Evolutionary conservation across 2,329 filamentous ascomycete species (phyloP), one percentile per base, ranked within the genome.

Genomic region (Dothiorella sarmentorum): DNA sequence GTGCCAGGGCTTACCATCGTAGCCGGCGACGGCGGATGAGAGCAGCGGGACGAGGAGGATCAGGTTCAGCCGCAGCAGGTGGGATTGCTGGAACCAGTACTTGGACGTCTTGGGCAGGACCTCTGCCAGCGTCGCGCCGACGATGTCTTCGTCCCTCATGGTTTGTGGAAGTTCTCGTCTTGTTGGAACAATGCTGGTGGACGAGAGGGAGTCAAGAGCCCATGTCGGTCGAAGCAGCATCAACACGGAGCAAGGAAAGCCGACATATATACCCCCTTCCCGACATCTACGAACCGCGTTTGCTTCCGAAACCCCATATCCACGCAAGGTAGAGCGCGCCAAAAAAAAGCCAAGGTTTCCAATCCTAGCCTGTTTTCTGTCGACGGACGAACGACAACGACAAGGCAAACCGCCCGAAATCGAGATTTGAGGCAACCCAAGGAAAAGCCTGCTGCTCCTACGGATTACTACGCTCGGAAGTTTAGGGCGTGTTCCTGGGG

Each of bases 91-190:
- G 58, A 73, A 78, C 78, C 78, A 80, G 27, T 69, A 69, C 29
- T 68, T 70, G 27, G 68, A 63, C 51, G 76, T 69, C 24, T 73
- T 59, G n/a, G 78, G 78, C 4, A 80, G 67, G 7, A 79, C 69
- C 45, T 70, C 67, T 13, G 68, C 69, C 11, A 72, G 62, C 7
- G 65, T 61, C 15, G 58, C 56, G 10, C 69, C 69, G 22, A 71
- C 69, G 38, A 71, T 71, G 71, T 86, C 82, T 60, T 80, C 80
- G 66, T 83, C 80, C 72, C 81, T 82, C 73, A 83, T 83, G 67
- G 2, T 37, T 29, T 9, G 10, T 7, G 17, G 20, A 17, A 4
- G 7, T 2, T 17, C 1, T 43, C 40, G 13, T 20, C 40, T 26
- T 26, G 3, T 6, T 9, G 11, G 13, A 43, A n/a, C 20, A 13